Conservation (phyloP, 2,329 filamentous ascomycete species). For the Stemphylium lycopersici region DNA sequence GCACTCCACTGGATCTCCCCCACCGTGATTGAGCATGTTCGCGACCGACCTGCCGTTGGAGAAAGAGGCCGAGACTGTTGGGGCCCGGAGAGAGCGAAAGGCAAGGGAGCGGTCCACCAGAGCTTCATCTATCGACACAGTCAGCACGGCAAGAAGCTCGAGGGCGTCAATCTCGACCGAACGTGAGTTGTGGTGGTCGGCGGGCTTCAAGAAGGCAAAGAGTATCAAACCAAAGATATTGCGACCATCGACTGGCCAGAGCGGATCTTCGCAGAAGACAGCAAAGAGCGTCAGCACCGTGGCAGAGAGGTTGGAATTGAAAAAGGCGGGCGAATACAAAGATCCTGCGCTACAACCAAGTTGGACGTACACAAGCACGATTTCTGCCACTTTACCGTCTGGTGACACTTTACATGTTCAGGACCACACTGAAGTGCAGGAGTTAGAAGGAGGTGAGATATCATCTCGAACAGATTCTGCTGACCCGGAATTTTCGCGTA, state of each 20-base stretch:
- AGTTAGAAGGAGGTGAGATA: constrained; percentile 39
- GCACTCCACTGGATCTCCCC: constrained; percentile 12
- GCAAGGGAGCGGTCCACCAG: constrained; percentile 33
- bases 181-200: constrained; percentile 42
- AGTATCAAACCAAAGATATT: constrained; percentile 27
- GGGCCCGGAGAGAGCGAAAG: constrained; percentile 46
- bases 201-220: constrained; percentile 43
- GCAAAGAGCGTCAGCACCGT: constrained; percentile 5
- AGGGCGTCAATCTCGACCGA: constrained; percentile 34
- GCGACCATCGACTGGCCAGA: constrained; percentile 29
- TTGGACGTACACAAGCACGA: constrained; percentile 39
- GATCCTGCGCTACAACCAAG: constrained; percentile 39
- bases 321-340: constrained; percentile 20
- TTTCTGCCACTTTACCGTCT: constrained; percentile 41
- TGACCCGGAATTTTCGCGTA: constrained; percentile 37
- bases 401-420: constrained; percentile 39
- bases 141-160: constrained; percentile 33
- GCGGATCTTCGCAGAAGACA: constrained; percentile 17
- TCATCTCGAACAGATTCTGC: constrained; percentile 41
- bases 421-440: constrained; percentile 31
- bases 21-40: constrained; percentile 41
- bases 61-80: constrained; percentile 45
- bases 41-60: constrained; percentile 49
- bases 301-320: constrained; percentile 11
- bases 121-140: constrained; percentile 36